Evolutionary conservation across 805 yeast genomes (phyloP).

Genomic region (Yueomyces sp.): DNA sequence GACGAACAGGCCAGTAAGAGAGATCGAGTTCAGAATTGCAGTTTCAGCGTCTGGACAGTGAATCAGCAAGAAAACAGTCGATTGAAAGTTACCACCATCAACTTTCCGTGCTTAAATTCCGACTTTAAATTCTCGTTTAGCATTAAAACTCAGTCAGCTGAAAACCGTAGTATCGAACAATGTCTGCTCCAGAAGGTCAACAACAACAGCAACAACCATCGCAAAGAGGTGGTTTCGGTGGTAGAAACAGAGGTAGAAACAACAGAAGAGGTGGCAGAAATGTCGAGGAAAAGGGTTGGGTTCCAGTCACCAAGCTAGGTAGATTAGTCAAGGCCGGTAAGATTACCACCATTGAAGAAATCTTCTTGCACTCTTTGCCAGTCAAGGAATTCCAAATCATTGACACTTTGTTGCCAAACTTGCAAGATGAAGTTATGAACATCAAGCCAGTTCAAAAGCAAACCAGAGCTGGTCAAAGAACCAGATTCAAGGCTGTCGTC

Average conservation of each 20-base stretch:
- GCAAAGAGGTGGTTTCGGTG: conserved; percentile 38
- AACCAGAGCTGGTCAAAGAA: conserved; percentile 99
- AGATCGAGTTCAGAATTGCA: no score
- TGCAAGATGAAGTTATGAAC: conserved; percentile 99
- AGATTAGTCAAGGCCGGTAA: conserved; percentile 99
- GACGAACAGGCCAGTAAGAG: no score
- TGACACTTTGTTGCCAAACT: conserved; percentile 88
- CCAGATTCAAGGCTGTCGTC: conserved; percentile 99
- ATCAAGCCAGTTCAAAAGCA: conserved; percentile 99
- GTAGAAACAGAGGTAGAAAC: conserved; percentile 44
- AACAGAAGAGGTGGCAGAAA: conserved; percentile 66
- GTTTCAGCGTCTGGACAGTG: no score
- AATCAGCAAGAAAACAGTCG: conserved; percentile 22
- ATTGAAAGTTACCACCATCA: conserved; percentile 42
- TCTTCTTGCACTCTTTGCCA: conserved; percentile 98
- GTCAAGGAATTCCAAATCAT: conserved; percentile 99
- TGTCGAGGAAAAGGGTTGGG: conserved; percentile 98
- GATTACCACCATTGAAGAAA: conserved; percentile 91
- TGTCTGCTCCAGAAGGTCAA: conserved; percentile 29
- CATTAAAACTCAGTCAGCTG: conserved; percentile 1
- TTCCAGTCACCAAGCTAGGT: conserved; percentile 99
- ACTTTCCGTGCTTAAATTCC: conserved; percentile 42
- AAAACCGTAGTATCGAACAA: conserved; percentile 12
- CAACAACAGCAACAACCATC: conserved; percentile 13
- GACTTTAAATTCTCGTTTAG: conserved; percentile 13